Evolutionary conservation across 176 grass and related monocot genomes (phyloP), one percentile per base, ranked within the genome.

Genomic region (Pontederia crassipes): DNA sequence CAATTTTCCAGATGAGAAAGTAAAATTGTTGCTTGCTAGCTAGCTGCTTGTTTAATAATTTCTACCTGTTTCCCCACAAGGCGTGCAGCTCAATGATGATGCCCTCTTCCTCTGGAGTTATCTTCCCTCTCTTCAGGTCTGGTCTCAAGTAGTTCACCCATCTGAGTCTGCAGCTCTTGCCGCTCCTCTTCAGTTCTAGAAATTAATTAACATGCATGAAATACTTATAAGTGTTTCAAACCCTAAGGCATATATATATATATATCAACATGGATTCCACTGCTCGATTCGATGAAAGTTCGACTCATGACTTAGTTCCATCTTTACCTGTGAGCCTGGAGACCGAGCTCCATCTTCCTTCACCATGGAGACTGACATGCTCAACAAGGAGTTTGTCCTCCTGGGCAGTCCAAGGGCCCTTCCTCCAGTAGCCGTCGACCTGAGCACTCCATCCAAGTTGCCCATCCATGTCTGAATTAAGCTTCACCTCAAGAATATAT

Each of bases 71-170:
- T 1, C 90, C 90, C 82, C 86, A 95, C 76, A 95, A 72, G 67
- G 79, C 59, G 32, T 95, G 90, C 54, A 95, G 85, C 73, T 95
- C 82, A 73, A 89, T 64, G 14, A 95, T 89, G 70, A 63, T 77
- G 77, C 28, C 89, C 77, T 89, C 86, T 81, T 95, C 90, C 46
- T 86, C 79, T 28, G 80, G 82, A 29, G 86, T 89, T 63, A 95
- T 86, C 69, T 86, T 86, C 12, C 82, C 80, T 66, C 80, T 78
- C 82, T 86, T 95, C 10, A 89, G 86, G 67, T 95, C 90, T 57
- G 90, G 90, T 51, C 86, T 76, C 16, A 95, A 74, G 67, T 95
- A 95, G 74, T 95, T 95, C 48, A 89, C 81, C 89, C 89, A 95
- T 65, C 89, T 65, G 53, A 89, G 79, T 60, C 89, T 83, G 67